Percentiles rank a stretch among this genome's conserved stretches.
phyloP scores from a whole-genome alignment of 306 rosid species.

The Biancaea sappan region DNA sequence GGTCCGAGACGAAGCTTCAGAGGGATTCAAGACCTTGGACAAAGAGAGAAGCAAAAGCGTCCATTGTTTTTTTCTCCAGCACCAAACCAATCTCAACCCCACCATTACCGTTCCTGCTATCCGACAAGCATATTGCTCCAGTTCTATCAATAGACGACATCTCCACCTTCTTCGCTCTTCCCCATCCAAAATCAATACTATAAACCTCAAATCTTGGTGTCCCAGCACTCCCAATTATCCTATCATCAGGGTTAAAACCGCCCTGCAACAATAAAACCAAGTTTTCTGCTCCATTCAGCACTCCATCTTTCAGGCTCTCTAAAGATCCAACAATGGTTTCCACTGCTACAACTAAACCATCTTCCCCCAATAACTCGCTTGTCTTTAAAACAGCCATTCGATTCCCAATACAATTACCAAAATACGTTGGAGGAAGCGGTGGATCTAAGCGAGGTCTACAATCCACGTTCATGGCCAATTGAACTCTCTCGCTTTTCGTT shows the following conservation, averaged over 20 bases:
- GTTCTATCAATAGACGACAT: conserved; percentile 41
- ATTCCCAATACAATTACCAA: conserved; percentile 51
- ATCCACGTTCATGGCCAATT: conserved; percentile 19
- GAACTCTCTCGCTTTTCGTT: neutral
- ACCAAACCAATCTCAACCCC: conserved; percentile 47
- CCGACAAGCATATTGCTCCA: conserved; percentile 41
- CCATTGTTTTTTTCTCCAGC: conserved; percentile 27
- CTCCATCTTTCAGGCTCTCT: conserved; percentile 41
- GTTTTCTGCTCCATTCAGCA: conserved; percentile 39
- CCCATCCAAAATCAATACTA: conserved; percentile 57
- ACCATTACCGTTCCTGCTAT: conserved; percentile 40
- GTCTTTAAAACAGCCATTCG: neutral
- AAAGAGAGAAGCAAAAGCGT: conserved; percentile 41
- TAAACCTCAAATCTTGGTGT: conserved; percentile 56
- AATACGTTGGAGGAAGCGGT: conserved; percentile 47
- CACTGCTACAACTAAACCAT: conserved; percentile 34
- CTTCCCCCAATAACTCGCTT: conserved; percentile 28
- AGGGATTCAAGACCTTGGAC: conserved; percentile 15
- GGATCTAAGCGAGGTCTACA: conserved; percentile 44
- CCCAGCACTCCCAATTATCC: conserved; percentile 40
- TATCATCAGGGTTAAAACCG: neutral
- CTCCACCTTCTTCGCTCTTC: conserved; percentile 60
- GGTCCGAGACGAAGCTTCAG: neutral
- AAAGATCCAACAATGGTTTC: conserved; percentile 29
- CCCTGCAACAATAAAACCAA: conserved; percentile 17